Percentiles rank a stretch among this genome's conserved stretches.
Conservation (phyloP, 176 grass and related monocot genomes). For the Phragmites australis region DNA sequence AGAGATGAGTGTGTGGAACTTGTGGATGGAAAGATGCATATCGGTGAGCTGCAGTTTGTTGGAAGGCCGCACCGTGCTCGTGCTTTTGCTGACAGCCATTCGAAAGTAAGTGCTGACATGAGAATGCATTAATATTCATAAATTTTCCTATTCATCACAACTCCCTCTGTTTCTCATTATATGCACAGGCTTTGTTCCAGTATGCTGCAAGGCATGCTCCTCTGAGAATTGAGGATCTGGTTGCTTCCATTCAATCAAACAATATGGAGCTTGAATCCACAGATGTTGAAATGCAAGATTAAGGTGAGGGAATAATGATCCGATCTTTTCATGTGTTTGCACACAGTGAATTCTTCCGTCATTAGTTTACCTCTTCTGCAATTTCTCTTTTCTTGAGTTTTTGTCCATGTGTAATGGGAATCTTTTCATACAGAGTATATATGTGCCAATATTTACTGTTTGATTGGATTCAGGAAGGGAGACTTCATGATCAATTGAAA, state of each 20-base stretch:
- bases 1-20: conserved; percentile 86
- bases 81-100: conserved; percentile 84
- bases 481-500: background rate
- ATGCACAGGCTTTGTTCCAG: conserved; percentile 84
- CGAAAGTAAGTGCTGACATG: conserved; percentile 65
- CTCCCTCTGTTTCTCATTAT: background rate
- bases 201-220: conserved; percentile 77
- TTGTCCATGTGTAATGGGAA: background rate
- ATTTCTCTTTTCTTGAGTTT: background rate
- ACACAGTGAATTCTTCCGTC: background rate
- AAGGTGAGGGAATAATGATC: conserved; percentile 5
- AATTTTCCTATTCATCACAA: conserved; percentile 17
- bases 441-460: conserved; percentile 14
- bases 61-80: conserved; percentile 69
- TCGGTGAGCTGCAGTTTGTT: conserved; percentile 64
- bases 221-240: conserved; percentile 80
- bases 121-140: conserved; percentile 19
- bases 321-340: background rate
- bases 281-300: conserved; percentile 89
- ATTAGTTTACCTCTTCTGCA: background rate
- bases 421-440: background rate
- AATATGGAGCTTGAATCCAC: conserved; percentile 47
- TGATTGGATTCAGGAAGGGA: background rate
- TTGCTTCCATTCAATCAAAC: conserved; percentile 60
- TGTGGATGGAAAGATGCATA: conserved; percentile 76